These are phyloP conservation scores for Favolaschia claudopus DNA, from an alignment of 768 basidiomycete species.

Conservation along the genomic window DNA sequence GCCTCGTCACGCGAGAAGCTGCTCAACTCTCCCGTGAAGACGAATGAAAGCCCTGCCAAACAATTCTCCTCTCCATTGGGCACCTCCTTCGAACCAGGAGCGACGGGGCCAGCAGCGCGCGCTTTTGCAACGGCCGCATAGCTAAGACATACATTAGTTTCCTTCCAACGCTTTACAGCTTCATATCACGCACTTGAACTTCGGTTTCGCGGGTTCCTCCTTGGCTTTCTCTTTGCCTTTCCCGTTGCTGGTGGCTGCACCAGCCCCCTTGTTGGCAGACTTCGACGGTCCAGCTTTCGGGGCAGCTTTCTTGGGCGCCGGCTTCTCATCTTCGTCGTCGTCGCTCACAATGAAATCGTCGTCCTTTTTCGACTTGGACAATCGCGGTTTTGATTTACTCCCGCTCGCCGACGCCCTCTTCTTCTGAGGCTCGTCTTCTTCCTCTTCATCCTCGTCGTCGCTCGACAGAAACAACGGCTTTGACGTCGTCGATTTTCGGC, in stretches of 20 bases:
- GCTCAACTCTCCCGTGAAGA: slow-evolving; percentile 93
- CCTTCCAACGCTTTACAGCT: no score
- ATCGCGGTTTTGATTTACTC: slow-evolving; percentile 24
- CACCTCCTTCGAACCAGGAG: slow-evolving; percentile 73
- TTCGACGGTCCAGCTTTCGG: slow-evolving; percentile 17
- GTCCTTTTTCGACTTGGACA: slow-evolving; percentile 32
- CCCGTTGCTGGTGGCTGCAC: no score
- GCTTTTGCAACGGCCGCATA: slow-evolving; percentile 67
- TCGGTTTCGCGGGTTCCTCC: slow-evolving; percentile 26
- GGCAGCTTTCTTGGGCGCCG: slow-evolving; percentile 27
- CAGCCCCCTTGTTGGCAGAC: slow-evolving; percentile 16
- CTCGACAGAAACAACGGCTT: slow-evolving; percentile 21
- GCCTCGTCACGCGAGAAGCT: slow-evolving; percentile 91
- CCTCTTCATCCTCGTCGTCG: slow-evolving; percentile 31
- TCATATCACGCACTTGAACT: slow-evolving; percentile 36
- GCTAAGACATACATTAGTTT: no score
- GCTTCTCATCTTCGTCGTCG: slow-evolving; percentile 35
- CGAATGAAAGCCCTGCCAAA: slow-evolving; percentile 86
- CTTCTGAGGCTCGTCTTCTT: slow-evolving; percentile 38
- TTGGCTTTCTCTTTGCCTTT: slow-evolving; percentile 18
- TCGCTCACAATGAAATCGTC: slow-evolving; percentile 43
- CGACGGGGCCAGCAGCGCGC: slow-evolving; percentile 65
- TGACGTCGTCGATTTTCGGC: slow-evolving; percentile 4
- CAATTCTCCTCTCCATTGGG: slow-evolving; percentile 78
- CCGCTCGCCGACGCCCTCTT: slow-evolving; percentile 34